Evolutionary conservation across 192 early-diverging fungal species (phyloP).

Genomic region (Dissophora ornata): DNA sequence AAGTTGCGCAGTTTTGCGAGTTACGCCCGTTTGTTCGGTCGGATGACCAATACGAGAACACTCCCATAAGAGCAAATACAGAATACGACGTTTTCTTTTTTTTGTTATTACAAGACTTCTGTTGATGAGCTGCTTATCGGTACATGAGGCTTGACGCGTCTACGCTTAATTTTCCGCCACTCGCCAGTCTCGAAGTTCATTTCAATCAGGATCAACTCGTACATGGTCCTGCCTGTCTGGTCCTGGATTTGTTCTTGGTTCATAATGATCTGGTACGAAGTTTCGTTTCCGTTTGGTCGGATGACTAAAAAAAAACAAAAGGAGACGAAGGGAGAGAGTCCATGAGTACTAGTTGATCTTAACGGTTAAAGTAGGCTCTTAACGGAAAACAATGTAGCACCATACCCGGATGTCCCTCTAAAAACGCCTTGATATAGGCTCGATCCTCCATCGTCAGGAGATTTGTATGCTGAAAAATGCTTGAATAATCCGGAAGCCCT

Average conservation of each 20-base stretch:
- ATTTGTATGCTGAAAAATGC: constrained; percentile 47
- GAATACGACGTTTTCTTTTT: too few species aligned
- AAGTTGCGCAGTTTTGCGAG: too few species aligned
- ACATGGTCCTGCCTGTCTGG: constrained; percentile 33
- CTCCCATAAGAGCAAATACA: too few species aligned
- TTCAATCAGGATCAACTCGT: constrained; percentile 50
- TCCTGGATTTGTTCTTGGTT: constrained; percentile 52
- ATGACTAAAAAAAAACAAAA: constrained; percentile 27
- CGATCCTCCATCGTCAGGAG: constrained; percentile 33
- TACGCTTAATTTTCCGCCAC: constrained; percentile 52
- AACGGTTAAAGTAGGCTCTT: too few species aligned
- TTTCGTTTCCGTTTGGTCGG: constrained; percentile 44
- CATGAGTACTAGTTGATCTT: not conserved
- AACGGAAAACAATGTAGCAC: not conserved
- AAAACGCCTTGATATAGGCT: constrained; percentile 38
- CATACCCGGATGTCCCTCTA: constrained; percentile 52
- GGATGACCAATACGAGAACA: too few species aligned
- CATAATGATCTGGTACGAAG: constrained; percentile 45
- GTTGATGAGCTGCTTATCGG: not conserved
- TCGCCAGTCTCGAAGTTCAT: constrained; percentile 56
- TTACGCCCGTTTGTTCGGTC: too few species aligned
- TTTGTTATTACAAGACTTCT: not conserved
- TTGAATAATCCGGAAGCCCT: constrained; percentile 32
- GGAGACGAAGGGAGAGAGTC: not conserved
- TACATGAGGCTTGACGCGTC: constrained; percentile 2